Evolutionary conservation across 495 filamentous ascomycete species (phyloP).

Genomic region (Opeltia flavorubescens): DNA sequence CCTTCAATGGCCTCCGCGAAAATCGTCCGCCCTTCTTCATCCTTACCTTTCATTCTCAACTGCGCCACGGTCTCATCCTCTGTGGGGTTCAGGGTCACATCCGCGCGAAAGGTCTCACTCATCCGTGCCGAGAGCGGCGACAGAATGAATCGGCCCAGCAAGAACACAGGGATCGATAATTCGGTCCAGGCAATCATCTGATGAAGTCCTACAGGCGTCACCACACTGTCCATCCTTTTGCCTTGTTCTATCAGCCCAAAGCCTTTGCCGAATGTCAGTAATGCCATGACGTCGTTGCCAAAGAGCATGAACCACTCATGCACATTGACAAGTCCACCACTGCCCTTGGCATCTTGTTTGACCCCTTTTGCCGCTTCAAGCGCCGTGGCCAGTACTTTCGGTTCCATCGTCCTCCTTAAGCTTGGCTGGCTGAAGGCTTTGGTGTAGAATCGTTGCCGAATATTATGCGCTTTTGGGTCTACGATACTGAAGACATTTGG

Average conservation of each 20-base stretch:
- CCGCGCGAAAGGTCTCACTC: background rate
- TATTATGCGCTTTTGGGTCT: conserved; percentile 1
- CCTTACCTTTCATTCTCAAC: background rate
- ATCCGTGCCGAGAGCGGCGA: conserved; percentile 1
- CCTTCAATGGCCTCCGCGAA: conserved; percentile 2
- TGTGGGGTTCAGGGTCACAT: conserved; percentile 1
- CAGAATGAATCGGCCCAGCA: conserved; percentile 7
- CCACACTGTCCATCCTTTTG: background rate
- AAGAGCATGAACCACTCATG: background rate
- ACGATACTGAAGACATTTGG: background rate
- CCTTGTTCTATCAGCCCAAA: background rate
- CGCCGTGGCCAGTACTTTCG: background rate
- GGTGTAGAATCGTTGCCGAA: conserved; percentile 7
- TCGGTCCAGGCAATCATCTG: conserved; percentile 1
- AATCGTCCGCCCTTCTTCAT: background rate
- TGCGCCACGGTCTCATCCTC: conserved; percentile 2
- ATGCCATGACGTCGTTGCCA: background rate
- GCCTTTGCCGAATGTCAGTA: background rate
- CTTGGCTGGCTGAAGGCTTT: conserved; percentile 2
- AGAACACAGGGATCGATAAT: conserved; percentile 4
- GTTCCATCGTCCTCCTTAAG: conserved; percentile 3
- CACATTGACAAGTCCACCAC: conserved; percentile 6
- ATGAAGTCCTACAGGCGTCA: conserved; percentile 2
- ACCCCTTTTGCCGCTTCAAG: background rate
- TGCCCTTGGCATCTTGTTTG: conserved; percentile 5